Evolutionary conservation across 106 monocot genomes (phyloP).

Genomic region (Narthecium ossifragum): DNA sequence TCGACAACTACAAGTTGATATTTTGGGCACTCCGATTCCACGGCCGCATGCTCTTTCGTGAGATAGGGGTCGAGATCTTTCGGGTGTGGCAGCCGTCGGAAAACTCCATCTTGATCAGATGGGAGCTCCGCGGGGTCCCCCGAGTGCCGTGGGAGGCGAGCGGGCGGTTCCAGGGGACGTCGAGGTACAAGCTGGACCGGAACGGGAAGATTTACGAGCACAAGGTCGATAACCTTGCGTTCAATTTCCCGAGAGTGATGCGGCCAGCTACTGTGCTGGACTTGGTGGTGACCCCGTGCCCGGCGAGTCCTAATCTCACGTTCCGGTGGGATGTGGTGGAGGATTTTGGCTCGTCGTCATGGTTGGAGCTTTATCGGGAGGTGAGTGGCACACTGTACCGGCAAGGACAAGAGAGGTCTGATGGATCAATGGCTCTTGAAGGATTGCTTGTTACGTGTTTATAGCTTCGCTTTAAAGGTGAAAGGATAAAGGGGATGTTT

Average conservation of each 20-base stretch:
- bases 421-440: slow-evolving; percentile 10
- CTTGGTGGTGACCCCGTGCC: slow-evolving; percentile 38
- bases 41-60: slow-evolving; percentile 68
- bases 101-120: slow-evolving; percentile 60
- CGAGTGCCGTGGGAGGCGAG: slow-evolving; percentile 84
- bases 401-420: slow-evolving; percentile 7
- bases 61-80: slow-evolving; percentile 50
- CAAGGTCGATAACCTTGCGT: slow-evolving; percentile 73
- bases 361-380: slow-evolving; percentile 70
- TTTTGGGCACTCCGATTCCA: slow-evolving; percentile 91
- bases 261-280: slow-evolving; percentile 38
- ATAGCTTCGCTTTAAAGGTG: too few species aligned
- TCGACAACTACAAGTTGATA: slow-evolving; percentile 69
- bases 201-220: slow-evolving; percentile 95
- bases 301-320: slow-evolving; percentile 48
- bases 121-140: slow-evolving; percentile 73
- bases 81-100: slow-evolving; percentile 90
- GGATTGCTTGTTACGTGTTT: slow-evolving; percentile 37
- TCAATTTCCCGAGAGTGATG: slow-evolving; percentile 56
- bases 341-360: slow-evolving; percentile 30
- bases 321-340: slow-evolving; percentile 24
- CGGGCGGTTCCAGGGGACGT: slow-evolving; percentile 78
- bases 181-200: slow-evolving; percentile 82
- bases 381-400: slow-evolving; percentile 51
- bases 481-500: too few species aligned